A percentile compares a stretch with the other conserved stretches of the same genome.
phyloP scores from a whole-genome alignment of 805 yeast genomes.

The Candida fluviatilis region DNA sequence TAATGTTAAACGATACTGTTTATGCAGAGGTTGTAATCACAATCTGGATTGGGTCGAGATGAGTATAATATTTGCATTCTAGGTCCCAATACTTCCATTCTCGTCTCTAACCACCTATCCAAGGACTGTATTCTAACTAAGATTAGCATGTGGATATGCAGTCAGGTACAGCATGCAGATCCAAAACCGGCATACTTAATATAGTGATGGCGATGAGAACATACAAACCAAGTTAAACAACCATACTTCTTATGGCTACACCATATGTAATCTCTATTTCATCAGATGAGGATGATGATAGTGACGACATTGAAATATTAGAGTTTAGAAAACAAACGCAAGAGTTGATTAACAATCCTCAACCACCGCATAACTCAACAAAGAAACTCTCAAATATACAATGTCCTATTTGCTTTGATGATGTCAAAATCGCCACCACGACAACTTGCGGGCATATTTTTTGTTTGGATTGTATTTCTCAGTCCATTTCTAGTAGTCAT shows the following conservation, averaged over 20 bases:
- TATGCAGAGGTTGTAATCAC: too few relatives aligned
- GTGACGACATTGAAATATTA: conserved; percentile 34
- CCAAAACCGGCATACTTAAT: too few relatives aligned
- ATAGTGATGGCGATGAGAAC: too few relatives aligned
- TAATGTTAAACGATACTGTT: too few relatives aligned
- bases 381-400: conserved; percentile 34
- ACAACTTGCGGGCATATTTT: conserved; percentile 43
- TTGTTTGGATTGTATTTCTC: conserved; percentile 40
- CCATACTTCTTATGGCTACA: conserved; percentile 8
- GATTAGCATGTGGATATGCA: too few relatives aligned
- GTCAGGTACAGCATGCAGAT: too few relatives aligned
- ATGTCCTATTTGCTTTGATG: conserved; percentile 44
- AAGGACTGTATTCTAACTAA: too few relatives aligned
- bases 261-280: conserved; percentile 15
- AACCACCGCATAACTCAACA: conserved; percentile 15
- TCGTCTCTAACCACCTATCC: too few relatives aligned
- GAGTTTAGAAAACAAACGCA: conserved; percentile 36
- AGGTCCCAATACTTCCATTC: too few relatives aligned
- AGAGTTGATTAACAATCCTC: conserved; percentile 24
- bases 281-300: conserved; percentile 25
- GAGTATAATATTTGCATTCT: too few relatives aligned
- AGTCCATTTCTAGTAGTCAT: conserved; percentile 33
- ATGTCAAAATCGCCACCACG: conserved; percentile 35
- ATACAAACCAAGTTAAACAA: too few relatives aligned
- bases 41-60: too few relatives aligned